Evolutionary conservation across 148 eudicot genomes (phyloP), one percentile per base, ranked within the genome.

Genomic region (Rhododendron griersonianum): DNA sequence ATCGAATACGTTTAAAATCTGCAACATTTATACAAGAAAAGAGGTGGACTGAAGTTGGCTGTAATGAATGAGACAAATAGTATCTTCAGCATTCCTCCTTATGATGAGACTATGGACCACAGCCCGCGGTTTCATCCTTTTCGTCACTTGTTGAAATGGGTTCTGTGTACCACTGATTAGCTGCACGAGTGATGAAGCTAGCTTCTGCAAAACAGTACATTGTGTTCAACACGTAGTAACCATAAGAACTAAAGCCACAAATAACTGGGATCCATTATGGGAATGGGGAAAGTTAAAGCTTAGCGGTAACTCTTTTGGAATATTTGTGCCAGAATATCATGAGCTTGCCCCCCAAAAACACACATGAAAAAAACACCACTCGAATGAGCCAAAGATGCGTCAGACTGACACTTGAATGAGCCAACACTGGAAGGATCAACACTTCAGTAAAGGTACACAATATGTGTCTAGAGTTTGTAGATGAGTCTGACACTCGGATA

Each of bases 101-200:
- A 35, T 69, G 44, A 13, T 1, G 18, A 51, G 18, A 61, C 5
- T 2, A 61, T 13, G 51, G 19, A 28, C 83, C 65, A 81, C 55
- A 51, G 55, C 15, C 50, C 30, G 30, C 30, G 9, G 50, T 55
- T 55, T 15, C 59, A 15, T 15, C 59, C 59, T 55, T 35, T 4
- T 67, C 23, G 83, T 89, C 81, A 75, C 83, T 87, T 23, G 89
- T 86, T 51, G 95, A 90, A 74, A 86, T 75, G 57, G 98, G 95
- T 87, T 97, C 98, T 30, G 89, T 25, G 85, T 95, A 97, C 99
- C 98, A 95, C 78, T 93, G 88, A 67, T 93, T 87, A 30, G 90
- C 90, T 84, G 93, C 88, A 14, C 99, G 94, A 81, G 96, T 94
- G 88, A 97, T 94, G 91, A 97, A 97, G 48, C 88, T 92, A 81